These are phyloP conservation scores for Lineolata rhizophorae DNA, from an alignment of 495 filamentous ascomycete genomes.

Conservation along the genomic window DNA sequence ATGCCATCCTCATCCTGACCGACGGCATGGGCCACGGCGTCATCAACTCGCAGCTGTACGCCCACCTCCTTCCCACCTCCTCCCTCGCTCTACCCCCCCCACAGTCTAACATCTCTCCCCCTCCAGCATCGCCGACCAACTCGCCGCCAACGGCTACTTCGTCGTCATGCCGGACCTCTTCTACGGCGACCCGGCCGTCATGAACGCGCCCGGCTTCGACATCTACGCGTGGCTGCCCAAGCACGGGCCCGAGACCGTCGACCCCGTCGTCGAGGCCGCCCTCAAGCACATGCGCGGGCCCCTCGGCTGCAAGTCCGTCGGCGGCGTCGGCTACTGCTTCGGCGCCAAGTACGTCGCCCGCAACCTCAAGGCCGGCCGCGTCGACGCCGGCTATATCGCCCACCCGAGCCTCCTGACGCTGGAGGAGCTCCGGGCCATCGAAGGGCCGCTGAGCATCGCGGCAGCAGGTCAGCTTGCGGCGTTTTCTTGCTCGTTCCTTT, in stretches of 20 bases:
- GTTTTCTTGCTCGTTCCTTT: background rate
- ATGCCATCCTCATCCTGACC: slow-evolving; percentile 21
- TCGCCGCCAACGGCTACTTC: slow-evolving; percentile 4
- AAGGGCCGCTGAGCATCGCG: slow-evolving; percentile 3
- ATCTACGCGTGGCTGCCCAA: slow-evolving; percentile 15
- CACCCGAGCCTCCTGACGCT: background rate
- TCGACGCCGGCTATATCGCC: slow-evolving; percentile 2
- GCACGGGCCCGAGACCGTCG: background rate
- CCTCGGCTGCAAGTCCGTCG: background rate
- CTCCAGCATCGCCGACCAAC: slow-evolving; percentile 4
- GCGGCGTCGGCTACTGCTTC: slow-evolving; percentile 3
- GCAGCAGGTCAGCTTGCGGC: slow-evolving; percentile 1
- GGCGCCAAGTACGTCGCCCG: slow-evolving; percentile 4
- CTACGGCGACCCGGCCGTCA: slow-evolving; percentile 1
- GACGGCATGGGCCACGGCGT: slow-evolving; percentile 34
- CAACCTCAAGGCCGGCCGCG: background rate
- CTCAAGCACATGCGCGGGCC: slow-evolving; percentile 8
- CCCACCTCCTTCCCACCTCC: slow-evolving; percentile 6
- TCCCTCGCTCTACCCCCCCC: background rate
- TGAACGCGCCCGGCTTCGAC: slow-evolving; percentile 16
- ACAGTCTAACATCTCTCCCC: too few species aligned
- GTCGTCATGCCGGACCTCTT: slow-evolving; percentile 2
- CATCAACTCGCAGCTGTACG: slow-evolving; percentile 56
- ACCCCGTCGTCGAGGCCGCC: background rate
- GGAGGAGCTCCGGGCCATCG: slow-evolving; percentile 2